Percentiles rank a stretch among this genome's conserved stretches.
Evolutionary conservation across 208 protist species (phyloP).

Genomic region (Leishmania gerbilli): DNA sequence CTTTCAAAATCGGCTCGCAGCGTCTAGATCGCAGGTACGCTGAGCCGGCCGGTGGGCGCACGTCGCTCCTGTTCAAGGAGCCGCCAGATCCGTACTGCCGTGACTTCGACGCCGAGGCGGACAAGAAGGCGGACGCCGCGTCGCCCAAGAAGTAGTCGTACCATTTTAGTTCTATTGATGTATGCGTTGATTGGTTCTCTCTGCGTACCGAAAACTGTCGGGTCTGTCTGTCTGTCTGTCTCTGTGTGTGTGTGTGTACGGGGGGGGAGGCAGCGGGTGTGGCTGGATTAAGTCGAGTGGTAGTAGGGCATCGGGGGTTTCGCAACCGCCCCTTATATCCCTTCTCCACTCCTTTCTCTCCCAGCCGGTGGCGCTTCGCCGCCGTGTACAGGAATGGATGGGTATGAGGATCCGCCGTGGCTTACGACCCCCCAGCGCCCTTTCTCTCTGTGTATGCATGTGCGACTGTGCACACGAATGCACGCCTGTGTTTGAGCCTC

Average conservation of each 20-base stretch:
- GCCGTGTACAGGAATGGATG: neutral
- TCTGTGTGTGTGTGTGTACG: slow-evolving; percentile 14
- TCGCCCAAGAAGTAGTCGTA: slow-evolving; percentile 31
- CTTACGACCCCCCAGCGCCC: neutral
- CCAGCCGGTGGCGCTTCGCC: neutral
- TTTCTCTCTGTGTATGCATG: neutral
- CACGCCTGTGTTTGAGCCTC: neutral
- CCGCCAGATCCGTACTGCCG: slow-evolving; percentile 87
- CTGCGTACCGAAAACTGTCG: neutral
- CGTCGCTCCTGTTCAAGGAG: slow-evolving; percentile 85
- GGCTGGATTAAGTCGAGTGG: neutral
- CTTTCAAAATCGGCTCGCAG: slow-evolving; percentile 79
- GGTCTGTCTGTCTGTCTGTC: slow-evolving; percentile 9
- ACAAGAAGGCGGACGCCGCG: slow-evolving; percentile 40
- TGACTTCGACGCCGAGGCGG: slow-evolving; percentile 70
- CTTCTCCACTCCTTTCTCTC: neutral
- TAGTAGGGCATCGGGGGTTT: neutral
- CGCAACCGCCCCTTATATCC: neutral
- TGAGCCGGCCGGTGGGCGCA: slow-evolving; percentile 81
- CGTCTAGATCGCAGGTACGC: slow-evolving; percentile 66
- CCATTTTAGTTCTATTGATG: neutral
- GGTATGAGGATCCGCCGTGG: neutral
- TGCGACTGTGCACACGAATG: neutral
- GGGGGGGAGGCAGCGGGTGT: neutral
- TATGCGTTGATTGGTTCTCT: neutral